phyloP scores from a whole-genome alignment of 768 basidiomycete genomes.

The Termitomyces sp. region DNA sequence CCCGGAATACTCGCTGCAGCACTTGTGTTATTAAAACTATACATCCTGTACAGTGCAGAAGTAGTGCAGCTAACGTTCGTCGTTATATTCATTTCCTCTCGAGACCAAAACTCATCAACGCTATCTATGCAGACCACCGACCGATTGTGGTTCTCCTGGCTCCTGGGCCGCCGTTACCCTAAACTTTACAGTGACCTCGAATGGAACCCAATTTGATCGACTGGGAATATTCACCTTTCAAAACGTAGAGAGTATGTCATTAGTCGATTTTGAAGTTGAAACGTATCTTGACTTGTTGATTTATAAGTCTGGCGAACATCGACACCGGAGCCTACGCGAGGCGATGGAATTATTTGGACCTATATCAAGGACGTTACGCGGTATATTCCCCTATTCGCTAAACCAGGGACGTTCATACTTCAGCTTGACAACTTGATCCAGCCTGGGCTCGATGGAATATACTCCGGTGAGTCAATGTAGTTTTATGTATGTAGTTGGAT shows the following conservation, averaged over 20 bases:
- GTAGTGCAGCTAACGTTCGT: constrained; percentile 53
- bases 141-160: constrained; percentile 61
- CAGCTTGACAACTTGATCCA: constrained; percentile 67
- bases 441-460: constrained; percentile 53
- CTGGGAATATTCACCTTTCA: constrained; percentile 70
- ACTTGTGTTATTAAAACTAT: not conserved
- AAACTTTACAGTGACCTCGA: constrained; percentile 74
- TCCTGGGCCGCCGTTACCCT: constrained; percentile 71
- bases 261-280: not conserved
- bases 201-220: constrained; percentile 73
- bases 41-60: constrained; percentile 43
- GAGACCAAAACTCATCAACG: not conserved
- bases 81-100: not conserved
- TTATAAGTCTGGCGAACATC: constrained; percentile 70
- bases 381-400: constrained; percentile 64
- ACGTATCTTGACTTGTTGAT: not conserved
- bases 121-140: constrained; percentile 49
- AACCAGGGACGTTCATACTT: constrained; percentile 64
- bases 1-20: not conserved
- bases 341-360: constrained; percentile 75
- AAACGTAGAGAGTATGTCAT: constrained; percentile 62
- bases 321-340: constrained; percentile 64
- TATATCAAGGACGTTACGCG: constrained; percentile 70
- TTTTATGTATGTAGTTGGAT: not conserved
- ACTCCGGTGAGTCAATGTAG: constrained; percentile 43